Evolutionary conservation across 441 rosid genomes (phyloP).

Genomic region (Manihot esculenta): DNA sequence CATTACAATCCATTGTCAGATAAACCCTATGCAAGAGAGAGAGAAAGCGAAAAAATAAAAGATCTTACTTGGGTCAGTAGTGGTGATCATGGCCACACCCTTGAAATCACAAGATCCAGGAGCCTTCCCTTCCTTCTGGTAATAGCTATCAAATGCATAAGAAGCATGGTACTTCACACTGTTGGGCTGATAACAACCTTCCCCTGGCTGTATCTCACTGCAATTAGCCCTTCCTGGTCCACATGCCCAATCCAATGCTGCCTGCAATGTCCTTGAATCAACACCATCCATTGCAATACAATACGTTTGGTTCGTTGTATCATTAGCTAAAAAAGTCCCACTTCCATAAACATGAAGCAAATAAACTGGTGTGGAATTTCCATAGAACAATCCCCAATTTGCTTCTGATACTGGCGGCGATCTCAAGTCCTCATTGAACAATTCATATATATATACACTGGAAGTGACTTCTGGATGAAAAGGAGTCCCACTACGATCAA

Average conservation of each 20-base stretch:
- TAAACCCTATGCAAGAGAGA: too few relatives aligned
- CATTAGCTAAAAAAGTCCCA: slow-evolving; percentile 84
- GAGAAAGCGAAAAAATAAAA: not conserved
- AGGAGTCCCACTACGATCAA: slow-evolving; percentile 80
- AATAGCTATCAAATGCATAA: slow-evolving; percentile 95
- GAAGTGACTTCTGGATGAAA: slow-evolving; percentile 84
- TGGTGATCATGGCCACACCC: slow-evolving; percentile 94
- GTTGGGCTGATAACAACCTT: slow-evolving; percentile 84
- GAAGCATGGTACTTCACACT: slow-evolving; percentile 86
- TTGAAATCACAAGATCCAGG: slow-evolving; percentile 92
- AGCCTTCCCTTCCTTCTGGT: slow-evolving; percentile 75
- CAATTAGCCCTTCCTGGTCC: slow-evolving; percentile 91
- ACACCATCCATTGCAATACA: slow-evolving; percentile 75
- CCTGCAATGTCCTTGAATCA: slow-evolving; percentile 76
- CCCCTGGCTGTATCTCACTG: slow-evolving; percentile 96
- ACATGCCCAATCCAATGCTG: slow-evolving; percentile 98
- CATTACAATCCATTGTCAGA: too few relatives aligned
- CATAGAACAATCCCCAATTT: slow-evolving; percentile 86
- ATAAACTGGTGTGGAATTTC: slow-evolving; percentile 79
- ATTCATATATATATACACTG: slow-evolving; percentile 74
- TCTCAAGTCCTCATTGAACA: slow-evolving; percentile 87
- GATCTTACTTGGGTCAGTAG: slow-evolving; percentile 92
- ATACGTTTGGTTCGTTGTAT: slow-evolving; percentile 87
- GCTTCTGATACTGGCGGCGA: slow-evolving; percentile 81
- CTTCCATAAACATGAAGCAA: slow-evolving; percentile 88